Base-by-base conservation (phyloP, 176 grass and related monocot species). In the Typha latifolia region DNA sequence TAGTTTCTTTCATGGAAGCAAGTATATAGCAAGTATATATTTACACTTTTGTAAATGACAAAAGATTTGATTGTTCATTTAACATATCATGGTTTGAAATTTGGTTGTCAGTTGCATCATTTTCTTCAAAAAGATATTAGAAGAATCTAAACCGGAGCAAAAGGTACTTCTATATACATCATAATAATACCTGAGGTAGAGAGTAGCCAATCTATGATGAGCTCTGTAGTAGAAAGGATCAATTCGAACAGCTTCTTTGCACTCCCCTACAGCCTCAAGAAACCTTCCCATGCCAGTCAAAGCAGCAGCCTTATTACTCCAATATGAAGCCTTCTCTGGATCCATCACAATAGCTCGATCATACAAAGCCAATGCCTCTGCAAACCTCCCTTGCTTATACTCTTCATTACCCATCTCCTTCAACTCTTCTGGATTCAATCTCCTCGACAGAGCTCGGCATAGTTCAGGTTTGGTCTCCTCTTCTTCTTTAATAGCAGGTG, bases 381-480 rank as follows among this genome's bases (percentile, higher is more conserved):
- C 49, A 69, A 84, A 99, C 23, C 81, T 82, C 56, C 94, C 94
- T 61, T 93, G 70, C 64, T 85, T 81, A 69, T 83, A 99, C 81
- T 90, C 94, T 73, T 99, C 86, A 72, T 99, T 99, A 13, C 94
- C 89, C 81, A 93, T 70, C 71, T 99, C 94, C 83, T 99, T 99
- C 66, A 99, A 74, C 86, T 87, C 91, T 76, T 99, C 89, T 20
- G 94, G 89, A 49, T 84, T 72, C 29, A 81, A 62, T 27, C 79
- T 77, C 70, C 64, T 90, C 20, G 89, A 93, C 61, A 93, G 64
- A 56, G 76, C 86, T 67, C 83, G 81, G 66, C 85, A 93, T 29
- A 85, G 70, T 14, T 87, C 84, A 0, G 69, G 32, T 0, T 37
- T 61, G 7, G 18, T 2, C 68, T 23, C 59, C 22, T 49, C 51